phyloP scores from a whole-genome alignment of 2,329 filamentous ascomycete species.

The Rutstroemia sp. region DNA sequence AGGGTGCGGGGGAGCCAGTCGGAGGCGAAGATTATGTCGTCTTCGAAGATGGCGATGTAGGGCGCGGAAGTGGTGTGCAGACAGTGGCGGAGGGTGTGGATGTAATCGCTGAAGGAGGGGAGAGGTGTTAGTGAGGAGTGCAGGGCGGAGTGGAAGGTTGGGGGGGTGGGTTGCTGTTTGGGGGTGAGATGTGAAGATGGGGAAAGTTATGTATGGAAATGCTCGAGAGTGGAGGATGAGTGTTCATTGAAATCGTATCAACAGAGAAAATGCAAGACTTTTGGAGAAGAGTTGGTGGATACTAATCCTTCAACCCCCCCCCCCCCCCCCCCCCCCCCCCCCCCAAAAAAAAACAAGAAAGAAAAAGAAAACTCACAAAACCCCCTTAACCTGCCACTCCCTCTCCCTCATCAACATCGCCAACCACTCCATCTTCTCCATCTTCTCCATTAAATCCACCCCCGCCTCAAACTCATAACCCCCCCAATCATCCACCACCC shows the following conservation, averaged over 20 bases:
- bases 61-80: conserved; percentile 23
- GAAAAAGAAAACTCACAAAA: neutral
- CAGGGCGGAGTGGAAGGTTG: too few species aligned
- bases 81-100: conserved; percentile 27
- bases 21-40: conserved; percentile 32
- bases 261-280: too few species aligned
- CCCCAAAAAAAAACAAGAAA: neutral
- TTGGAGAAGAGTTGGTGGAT: too few species aligned
- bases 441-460: neutral
- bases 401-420: neutral
- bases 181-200: too few species aligned
- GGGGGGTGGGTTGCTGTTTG: too few species aligned
- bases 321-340: too few species aligned
- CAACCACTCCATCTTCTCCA: neutral
- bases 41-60: conserved; percentile 32
- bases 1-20: conserved; percentile 31
- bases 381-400: conserved; percentile 2
- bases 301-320: neutral
- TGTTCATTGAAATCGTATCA: too few species aligned
- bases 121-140: too few species aligned
- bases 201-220: too few species aligned
- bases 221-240: too few species aligned
- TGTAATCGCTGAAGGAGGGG: conserved; percentile 24
- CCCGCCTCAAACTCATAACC: neutral
- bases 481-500: neutral